phyloP scores from a whole-genome alignment of 2,329 filamentous ascomycete genomes.

The Gliomastix tumulicola region DNA sequence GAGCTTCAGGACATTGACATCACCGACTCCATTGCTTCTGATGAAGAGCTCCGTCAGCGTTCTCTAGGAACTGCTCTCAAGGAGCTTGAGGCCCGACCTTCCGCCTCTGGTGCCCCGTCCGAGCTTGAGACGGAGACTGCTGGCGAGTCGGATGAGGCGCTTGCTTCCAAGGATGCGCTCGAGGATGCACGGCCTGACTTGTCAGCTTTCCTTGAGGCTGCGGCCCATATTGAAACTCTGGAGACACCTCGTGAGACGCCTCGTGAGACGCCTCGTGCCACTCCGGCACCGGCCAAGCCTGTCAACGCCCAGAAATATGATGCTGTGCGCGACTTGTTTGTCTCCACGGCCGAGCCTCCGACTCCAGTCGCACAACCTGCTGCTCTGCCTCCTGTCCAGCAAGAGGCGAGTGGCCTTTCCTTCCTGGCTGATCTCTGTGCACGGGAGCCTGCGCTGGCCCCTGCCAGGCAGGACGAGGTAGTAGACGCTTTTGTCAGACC shows the following conservation, averaged over 20 bases:
- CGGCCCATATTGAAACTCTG: conserved; percentile 9
- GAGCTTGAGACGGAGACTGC: conserved; percentile 16
- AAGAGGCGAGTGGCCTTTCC: conserved; percentile 18
- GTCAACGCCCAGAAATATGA: conserved; percentile 15
- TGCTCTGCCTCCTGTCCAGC: conserved; percentile 10
- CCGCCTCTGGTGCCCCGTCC: conserved; percentile 12
- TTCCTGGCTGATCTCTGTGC: conserved; percentile 26
- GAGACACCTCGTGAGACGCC: conserved; percentile 2
- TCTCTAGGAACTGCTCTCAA: conserved; percentile 25
- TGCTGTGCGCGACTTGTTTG: conserved; percentile 31
- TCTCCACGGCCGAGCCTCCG: conserved; percentile 21
- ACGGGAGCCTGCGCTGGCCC: too few species aligned
- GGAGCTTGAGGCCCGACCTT: conserved; percentile 21
- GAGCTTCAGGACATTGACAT: conserved; percentile 21
- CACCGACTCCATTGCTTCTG: conserved; percentile 21
- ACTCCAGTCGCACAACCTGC: conserved; percentile 9
- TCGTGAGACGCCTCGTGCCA: conserved; percentile 1
- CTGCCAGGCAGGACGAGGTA: too few species aligned
- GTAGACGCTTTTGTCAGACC: too few species aligned
- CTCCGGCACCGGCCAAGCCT: conserved; percentile 6
- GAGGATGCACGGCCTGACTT: conserved; percentile 5
- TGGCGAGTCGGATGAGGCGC: not conserved
- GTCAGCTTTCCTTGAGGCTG: conserved; percentile 10
- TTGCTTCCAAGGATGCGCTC: conserved; percentile 1
- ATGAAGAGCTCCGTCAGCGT: conserved; percentile 22